Base-by-base conservation (phyloP, 2,329 filamentous ascomycete species). In the Alternaria tenuissima region DNA sequence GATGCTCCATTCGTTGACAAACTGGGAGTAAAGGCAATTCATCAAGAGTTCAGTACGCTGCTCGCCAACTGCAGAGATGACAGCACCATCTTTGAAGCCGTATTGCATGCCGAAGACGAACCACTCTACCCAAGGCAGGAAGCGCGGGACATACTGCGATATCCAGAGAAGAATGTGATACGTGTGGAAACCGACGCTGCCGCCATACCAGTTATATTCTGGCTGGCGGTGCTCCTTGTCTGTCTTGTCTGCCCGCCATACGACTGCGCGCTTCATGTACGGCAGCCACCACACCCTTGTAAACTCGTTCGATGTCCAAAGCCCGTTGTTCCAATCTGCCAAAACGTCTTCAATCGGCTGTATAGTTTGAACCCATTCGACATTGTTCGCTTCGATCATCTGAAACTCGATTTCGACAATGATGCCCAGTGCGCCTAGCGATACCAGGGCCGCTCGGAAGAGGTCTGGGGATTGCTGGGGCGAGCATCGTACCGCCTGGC, bases 11-110 rank as follows among this genome's bases (percentile, higher is more conserved):
- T 99, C 95, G 78, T 99, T 97, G 66, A 99, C 95, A 71, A 93
- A 97, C 76, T 99, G 95, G n/a, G 91, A 94, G 83, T 97, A 99
- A 6, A 98, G 86, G 74, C 95, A 99, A 82, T 99, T 95, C 91
- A 99, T 94, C 53, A 97, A 84, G 46, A 98, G 86, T 12, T 93
- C 94, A 65, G 90, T 83, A 61, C 91, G 88, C 64, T 91, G 91
- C 22, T 90, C 88, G 78, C 97, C 91, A 18, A 97, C 87, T 6
- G 91, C 94, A n/a, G 85, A 84, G 41, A 88, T 90, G 53, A 85
- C 84, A 3, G 84, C 85, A 51, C 88, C 88, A 62, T 92, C 87
- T 34, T 83, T 83, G 84, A 97, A 97, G 52, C 94, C 94, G 77
- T 97, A 98, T 79, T 98, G 94, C 91, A 98, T 93, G 69, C 94